Conservation (phyloP, 768 basidiomycete genomes). For the Pleurotus giganteus region DNA sequence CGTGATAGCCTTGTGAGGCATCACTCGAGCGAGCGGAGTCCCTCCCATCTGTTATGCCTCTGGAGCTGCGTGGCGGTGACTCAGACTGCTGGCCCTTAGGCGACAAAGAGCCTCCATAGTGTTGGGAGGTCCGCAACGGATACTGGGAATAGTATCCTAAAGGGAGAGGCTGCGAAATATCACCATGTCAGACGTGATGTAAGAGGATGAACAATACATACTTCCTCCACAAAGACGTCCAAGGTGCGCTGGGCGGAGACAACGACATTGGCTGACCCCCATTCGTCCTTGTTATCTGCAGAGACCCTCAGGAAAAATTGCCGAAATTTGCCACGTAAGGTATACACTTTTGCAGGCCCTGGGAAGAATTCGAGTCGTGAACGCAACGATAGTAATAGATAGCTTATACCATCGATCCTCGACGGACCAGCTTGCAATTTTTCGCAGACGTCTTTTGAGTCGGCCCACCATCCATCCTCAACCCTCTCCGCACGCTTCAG, state of each 20-base stretch:
- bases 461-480: slow-evolving; percentile 67
- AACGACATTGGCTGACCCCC: slow-evolving; percentile 53
- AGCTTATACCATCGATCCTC: slow-evolving; percentile 62
- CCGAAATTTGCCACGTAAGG: slow-evolving; percentile 63
- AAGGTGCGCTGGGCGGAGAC: slow-evolving; percentile 54
- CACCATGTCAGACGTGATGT: slow-evolving; percentile 1
- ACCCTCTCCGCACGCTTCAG: slow-evolving; percentile 44
- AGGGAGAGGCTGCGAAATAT: slow-evolving; percentile 4
- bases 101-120: no score
- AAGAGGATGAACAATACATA: slow-evolving; percentile 26
- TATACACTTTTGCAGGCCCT: slow-evolving; percentile 72
- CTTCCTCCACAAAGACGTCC: slow-evolving; percentile 57
- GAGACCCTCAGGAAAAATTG: slow-evolving; percentile 67
- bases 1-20: not conserved
- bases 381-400: not conserved
- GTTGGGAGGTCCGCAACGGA: no score
- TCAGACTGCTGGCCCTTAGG: not conserved
- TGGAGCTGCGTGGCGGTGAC: not conserved
- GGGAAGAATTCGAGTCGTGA: slow-evolving; percentile 7
- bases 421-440: slow-evolving; percentile 60
- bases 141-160: not conserved
- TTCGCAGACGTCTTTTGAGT: slow-evolving; percentile 59
- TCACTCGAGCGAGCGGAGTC: not conserved
- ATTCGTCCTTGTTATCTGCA: slow-evolving; percentile 48
- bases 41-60: not conserved